These are phyloP conservation scores for Bipolaris sorokiniana DNA, from an alignment of 2,329 filamentous ascomycete genomes.

Conservation along the genomic window DNA sequence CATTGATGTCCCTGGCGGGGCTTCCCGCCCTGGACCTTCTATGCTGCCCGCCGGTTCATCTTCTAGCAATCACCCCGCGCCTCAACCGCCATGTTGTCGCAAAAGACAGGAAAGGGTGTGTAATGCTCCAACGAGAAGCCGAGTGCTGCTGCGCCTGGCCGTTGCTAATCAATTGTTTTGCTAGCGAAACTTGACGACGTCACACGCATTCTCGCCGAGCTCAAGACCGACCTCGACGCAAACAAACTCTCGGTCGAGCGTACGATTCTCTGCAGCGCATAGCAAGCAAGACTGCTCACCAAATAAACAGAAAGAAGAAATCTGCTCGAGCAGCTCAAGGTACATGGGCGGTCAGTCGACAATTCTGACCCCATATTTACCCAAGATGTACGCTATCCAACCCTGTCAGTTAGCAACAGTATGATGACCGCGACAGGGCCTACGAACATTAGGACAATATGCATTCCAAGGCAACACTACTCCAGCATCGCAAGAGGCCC, in stretches of 20 bases:
- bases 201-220: constrained; percentile 65
- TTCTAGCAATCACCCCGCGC: not conserved
- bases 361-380: constrained; percentile 85
- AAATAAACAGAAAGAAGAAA: constrained; percentile 64
- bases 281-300: constrained; percentile 14
- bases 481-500: constrained; percentile 69
- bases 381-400: constrained; percentile 63
- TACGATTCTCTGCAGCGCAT: constrained; percentile 47
- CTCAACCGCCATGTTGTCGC: constrained; percentile 12
- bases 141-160: not conserved
- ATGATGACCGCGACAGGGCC: constrained; percentile 62
- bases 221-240: constrained; percentile 68
- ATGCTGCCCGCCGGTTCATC: constrained; percentile 4
- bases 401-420: not conserved
- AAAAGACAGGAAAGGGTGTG: constrained; percentile 32
- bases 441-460: constrained; percentile 73
- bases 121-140: not conserved
- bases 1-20: constrained; percentile 19
- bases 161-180: constrained; percentile 15
- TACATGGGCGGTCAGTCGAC: constrained; percentile 73
- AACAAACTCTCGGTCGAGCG: constrained; percentile 64
- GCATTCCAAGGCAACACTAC: constrained; percentile 71
- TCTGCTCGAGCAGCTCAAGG: constrained; percentile 70
- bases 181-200: constrained; percentile 73
- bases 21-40: constrained; percentile 12